Evolutionary conservation across 805 yeast species (phyloP).

Genomic region (Ogataea wickerhamii): DNA sequence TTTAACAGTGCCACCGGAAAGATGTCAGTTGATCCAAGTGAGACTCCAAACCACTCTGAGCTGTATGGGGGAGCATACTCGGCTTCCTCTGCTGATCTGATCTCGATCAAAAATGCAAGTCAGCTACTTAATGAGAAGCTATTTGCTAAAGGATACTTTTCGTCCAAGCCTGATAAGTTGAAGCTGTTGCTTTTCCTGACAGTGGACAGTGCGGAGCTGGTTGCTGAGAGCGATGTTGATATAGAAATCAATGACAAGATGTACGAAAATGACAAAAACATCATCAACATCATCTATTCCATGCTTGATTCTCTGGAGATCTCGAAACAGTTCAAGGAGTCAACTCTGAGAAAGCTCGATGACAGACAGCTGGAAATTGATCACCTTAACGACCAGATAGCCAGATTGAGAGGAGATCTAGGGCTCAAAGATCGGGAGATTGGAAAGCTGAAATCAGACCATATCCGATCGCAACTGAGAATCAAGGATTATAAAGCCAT

Average conservation of each 20-base stretch:
- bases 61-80: not conserved
- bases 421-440: slow-evolving; percentile 19
- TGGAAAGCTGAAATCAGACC: slow-evolving; percentile 17
- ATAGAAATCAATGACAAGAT: slow-evolving; percentile 17
- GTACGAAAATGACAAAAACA: slow-evolving; percentile 32
- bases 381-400: slow-evolving; percentile 10
- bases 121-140: slow-evolving; percentile 25
- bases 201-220: slow-evolving; percentile 14
- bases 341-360: slow-evolving; percentile 7
- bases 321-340: slow-evolving; percentile 20
- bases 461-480: slow-evolving; percentile 14
- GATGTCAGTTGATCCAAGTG: too few species aligned
- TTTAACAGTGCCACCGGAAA: too few species aligned
- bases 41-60: too few species aligned
- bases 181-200: slow-evolving; percentile 20
- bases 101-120: slow-evolving; percentile 25
- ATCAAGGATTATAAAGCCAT: slow-evolving; percentile 12
- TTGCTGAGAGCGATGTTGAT: slow-evolving; percentile 8
- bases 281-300: slow-evolving; percentile 26
- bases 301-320: slow-evolving; percentile 24
- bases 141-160: slow-evolving; percentile 24
- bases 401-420: slow-evolving; percentile 3
- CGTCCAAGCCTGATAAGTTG: slow-evolving; percentile 17
- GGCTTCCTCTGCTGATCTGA: slow-evolving; percentile 8
- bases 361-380: slow-evolving; percentile 17